These are phyloP conservation scores for Buxus sempervirens DNA, from an alignment of 164 flowering plant genomes.

Conservation along the genomic window DNA sequence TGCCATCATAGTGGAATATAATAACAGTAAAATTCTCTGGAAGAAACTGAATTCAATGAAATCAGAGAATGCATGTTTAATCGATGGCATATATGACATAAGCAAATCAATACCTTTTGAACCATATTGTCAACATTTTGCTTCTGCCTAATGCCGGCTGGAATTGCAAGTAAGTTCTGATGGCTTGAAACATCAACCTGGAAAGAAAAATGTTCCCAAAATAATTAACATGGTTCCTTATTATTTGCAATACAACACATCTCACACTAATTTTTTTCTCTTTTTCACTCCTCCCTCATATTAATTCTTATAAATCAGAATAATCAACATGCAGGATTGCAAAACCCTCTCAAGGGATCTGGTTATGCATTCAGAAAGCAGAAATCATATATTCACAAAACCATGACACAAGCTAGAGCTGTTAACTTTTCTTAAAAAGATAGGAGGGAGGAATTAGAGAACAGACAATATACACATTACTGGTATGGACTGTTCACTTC, in stretches of 20 bases:
- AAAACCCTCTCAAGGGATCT: no score
- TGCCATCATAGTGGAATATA: conserved; percentile 92
- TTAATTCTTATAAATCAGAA: no score
- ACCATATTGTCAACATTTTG: conserved; percentile 71
- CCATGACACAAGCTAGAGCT: no score
- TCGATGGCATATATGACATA: not conserved
- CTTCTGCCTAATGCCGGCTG: conserved; percentile 86
- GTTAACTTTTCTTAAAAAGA: no score
- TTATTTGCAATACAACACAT: not conserved
- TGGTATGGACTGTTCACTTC: no score
- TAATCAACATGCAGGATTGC: no score
- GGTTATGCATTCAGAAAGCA: no score
- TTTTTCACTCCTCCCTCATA: no score
- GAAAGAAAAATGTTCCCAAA: conserved; percentile 10
- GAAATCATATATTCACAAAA: no score
- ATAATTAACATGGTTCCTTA: conserved; percentile 2
- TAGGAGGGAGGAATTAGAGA: no score
- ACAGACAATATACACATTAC: no score
- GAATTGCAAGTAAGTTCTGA: conserved; percentile 73
- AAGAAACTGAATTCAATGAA: conserved; percentile 74
- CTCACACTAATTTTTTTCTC: not conserved
- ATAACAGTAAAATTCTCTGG: conserved; percentile 81
- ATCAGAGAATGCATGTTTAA: conserved; percentile 28
- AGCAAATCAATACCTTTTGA: conserved; percentile 58
- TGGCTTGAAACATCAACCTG: conserved; percentile 38